Conservation (phyloP, 306 rosid species). For the Morella rubra region DNA sequence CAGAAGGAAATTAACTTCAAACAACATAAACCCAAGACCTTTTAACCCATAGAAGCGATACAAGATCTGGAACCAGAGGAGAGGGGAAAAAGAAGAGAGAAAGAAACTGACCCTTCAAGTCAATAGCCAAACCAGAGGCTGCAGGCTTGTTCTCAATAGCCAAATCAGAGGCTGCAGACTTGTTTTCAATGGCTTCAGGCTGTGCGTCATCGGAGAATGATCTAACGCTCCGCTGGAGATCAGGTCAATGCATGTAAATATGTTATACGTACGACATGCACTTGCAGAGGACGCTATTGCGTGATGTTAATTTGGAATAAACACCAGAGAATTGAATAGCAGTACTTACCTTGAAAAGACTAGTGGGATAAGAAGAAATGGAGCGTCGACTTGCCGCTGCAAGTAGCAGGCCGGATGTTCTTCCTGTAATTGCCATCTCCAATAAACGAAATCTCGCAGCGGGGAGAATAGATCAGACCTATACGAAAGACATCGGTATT, state of each 20-base stretch:
- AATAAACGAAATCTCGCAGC: constrained; percentile 33
- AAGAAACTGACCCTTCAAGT: constrained; percentile 60
- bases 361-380: constrained; percentile 43
- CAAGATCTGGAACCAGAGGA: not conserved
- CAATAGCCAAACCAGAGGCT: constrained; percentile 74
- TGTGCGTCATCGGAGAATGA: constrained; percentile 52
- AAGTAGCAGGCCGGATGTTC: constrained; percentile 57
- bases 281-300: constrained; percentile 52
- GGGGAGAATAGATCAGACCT: constrained; percentile 32
- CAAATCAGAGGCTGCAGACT: constrained; percentile 53
- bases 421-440: constrained; percentile 58
- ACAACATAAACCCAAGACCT: not conserved
- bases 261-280: constrained; percentile 49
- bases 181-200: constrained; percentile 51
- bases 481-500: constrained; percentile 27
- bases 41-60: not conserved
- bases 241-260: constrained; percentile 37
- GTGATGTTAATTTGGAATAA: constrained; percentile 40
- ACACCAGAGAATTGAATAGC: constrained; percentile 27
- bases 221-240: constrained; percentile 35
- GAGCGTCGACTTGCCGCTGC: constrained; percentile 54
- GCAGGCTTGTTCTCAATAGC: constrained; percentile 46
- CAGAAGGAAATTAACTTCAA: not conserved
- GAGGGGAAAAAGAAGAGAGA: not conserved
- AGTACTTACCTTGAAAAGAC: constrained; percentile 32